Percentiles rank a stretch among this genome's conserved stretches.
Conservation (phyloP, 2,329 filamentous ascomycete genomes). For the Verticillium nubilum region DNA sequence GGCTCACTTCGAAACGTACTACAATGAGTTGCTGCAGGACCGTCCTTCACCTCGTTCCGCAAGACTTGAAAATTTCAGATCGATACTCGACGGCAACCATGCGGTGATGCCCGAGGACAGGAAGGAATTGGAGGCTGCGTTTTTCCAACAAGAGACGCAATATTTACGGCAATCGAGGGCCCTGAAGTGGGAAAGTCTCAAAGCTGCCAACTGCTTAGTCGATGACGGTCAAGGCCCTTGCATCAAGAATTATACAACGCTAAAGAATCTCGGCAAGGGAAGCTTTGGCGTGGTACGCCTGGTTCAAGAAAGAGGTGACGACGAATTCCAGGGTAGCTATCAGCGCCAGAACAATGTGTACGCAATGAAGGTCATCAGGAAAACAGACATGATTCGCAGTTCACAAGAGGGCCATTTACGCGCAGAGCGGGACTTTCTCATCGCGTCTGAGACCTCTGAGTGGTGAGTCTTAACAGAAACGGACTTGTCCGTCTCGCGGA, state of each 20-base stretch:
- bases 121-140: slow-evolving; percentile 28
- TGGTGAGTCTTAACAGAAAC: slow-evolving; percentile 45
- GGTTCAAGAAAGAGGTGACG: slow-evolving; percentile 56
- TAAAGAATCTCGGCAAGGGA: slow-evolving; percentile 84
- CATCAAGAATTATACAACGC: slow-evolving; percentile 63
- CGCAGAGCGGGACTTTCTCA: slow-evolving; percentile 87
- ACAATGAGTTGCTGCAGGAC: slow-evolving; percentile 58
- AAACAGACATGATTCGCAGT: slow-evolving; percentile 86
- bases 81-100: slow-evolving; percentile 50
- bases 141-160: slow-evolving; percentile 58
- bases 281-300: slow-evolving; percentile 91
- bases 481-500: too few species aligned
- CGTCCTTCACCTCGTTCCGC: slow-evolving; percentile 48
- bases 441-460: slow-evolving; percentile 77
- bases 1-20: slow-evolving; percentile 80
- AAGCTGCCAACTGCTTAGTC: not conserved
- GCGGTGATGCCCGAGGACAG: slow-evolving; percentile 51
- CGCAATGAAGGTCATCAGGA: slow-evolving; percentile 96
- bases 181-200: slow-evolving; percentile 9
- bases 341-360: slow-evolving; percentile 53
- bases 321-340: not conserved
- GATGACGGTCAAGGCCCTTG: slow-evolving; percentile 11
- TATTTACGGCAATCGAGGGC: slow-evolving; percentile 56
- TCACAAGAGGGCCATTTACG: slow-evolving; percentile 89
- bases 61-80: slow-evolving; percentile 58